Evolutionary conservation across 2,329 filamentous ascomycete genomes (phyloP).

Genomic region (Xylaria digitata): DNA sequence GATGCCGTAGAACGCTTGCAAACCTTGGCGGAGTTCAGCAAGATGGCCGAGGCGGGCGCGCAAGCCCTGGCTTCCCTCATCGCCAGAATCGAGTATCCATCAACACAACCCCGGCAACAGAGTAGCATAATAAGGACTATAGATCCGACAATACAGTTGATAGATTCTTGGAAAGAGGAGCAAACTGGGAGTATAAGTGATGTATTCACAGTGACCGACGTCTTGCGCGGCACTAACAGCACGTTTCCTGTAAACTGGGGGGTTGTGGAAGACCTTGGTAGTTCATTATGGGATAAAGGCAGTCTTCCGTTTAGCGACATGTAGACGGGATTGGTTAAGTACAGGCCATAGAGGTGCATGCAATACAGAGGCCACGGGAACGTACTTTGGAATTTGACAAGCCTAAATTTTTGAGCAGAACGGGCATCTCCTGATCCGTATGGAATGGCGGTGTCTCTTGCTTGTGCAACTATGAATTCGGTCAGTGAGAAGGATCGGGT

Average conservation of each 20-base stretch:
- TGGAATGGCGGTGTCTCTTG: background rate
- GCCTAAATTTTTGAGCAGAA: background rate
- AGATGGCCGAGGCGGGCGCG: conserved; percentile 2
- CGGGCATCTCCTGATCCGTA: background rate
- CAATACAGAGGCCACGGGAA: no score
- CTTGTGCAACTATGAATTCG: background rate
- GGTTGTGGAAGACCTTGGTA: background rate
- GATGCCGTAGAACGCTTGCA: background rate
- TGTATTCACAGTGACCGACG: background rate
- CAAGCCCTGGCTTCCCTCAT: conserved; percentile 1
- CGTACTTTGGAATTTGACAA: background rate
- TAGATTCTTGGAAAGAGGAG: background rate
- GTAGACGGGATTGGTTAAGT: background rate
- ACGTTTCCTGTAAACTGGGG: background rate
- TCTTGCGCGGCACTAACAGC: background rate
- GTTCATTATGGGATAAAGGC: background rate
- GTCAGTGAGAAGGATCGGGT: background rate
- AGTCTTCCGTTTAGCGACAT: background rate
- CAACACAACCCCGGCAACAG: background rate
- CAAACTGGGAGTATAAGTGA: background rate
- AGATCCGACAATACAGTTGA: background rate
- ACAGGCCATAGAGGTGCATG: background rate
- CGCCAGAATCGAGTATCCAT: conserved; percentile 1
- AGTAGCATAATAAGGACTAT: background rate
- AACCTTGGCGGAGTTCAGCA: background rate